These are phyloP conservation scores for Leccinum subrobustum DNA, from an alignment of 1,284 basidiomycete species.

Conservation along the genomic window DNA sequence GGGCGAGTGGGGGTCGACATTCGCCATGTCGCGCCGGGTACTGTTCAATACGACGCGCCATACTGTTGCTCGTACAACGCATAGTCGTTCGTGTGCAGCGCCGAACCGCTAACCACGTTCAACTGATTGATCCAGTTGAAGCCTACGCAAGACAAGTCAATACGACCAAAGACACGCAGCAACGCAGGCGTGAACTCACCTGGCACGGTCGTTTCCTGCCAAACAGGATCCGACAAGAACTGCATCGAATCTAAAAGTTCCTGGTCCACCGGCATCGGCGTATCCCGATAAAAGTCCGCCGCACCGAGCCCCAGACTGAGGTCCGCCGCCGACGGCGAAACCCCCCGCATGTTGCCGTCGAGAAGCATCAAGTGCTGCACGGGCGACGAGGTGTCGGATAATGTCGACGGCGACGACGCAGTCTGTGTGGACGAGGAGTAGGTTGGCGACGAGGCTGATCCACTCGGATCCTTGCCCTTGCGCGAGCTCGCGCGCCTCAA, in stretches of 20 bases:
- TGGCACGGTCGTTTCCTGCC: constrained; percentile 53
- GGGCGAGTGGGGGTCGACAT: background rate
- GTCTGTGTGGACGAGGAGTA: constrained; percentile 2
- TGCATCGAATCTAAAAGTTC: constrained; percentile 63
- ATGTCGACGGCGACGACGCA: constrained; percentile 14
- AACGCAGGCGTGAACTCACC: constrained; percentile 33
- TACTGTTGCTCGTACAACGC: constrained; percentile 28
- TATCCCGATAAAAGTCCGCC: constrained; percentile 44
- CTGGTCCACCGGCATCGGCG: constrained; percentile 52
- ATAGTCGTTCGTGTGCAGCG: constrained; percentile 30
- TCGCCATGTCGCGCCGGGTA: background rate
- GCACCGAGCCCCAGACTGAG: constrained; percentile 33
- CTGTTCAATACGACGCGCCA: background rate
- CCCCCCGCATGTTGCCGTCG: constrained; percentile 4
- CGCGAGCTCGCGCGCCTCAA: constrained; percentile 11
- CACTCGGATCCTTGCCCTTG: constrained; percentile 13
- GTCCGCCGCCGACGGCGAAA: constrained; percentile 15
- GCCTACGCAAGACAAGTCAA: constrained; percentile 23
- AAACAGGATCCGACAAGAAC: constrained; percentile 49
- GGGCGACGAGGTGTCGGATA: constrained; percentile 21
- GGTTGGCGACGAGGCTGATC: constrained; percentile 13
- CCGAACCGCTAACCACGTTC: constrained; percentile 14
- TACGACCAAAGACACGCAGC: background rate
- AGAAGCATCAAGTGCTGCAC: constrained; percentile 11
- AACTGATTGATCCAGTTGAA: constrained; percentile 44